These are phyloP conservation scores for Albifimbria verrucaria DNA, from an alignment of 2,329 filamentous ascomycete species.

Conservation along the genomic window DNA sequence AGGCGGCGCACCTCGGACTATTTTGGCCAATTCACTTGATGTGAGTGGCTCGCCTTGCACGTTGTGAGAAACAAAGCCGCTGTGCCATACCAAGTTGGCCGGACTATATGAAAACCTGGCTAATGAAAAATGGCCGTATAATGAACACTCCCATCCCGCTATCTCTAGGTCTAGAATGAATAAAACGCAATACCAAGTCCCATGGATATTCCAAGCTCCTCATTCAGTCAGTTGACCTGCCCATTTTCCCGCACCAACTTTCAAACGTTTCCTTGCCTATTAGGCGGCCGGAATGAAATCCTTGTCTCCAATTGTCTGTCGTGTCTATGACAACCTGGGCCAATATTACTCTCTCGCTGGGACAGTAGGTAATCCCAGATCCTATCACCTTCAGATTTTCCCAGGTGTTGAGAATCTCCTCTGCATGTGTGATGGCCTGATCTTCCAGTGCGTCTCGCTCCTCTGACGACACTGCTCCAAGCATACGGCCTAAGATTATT, in stretches of 20 bases:
- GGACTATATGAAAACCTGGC: too few species aligned
- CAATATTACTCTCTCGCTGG: not conserved
- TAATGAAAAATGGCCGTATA: too few species aligned
- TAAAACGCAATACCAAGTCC: too few species aligned
- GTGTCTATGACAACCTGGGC: not conserved
- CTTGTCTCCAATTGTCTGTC: not conserved
- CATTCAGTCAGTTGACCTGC: not conserved
- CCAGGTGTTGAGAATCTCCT: not conserved
- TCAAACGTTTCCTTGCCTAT: not conserved
- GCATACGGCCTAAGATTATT: not conserved
- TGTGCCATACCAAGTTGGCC: too few species aligned
- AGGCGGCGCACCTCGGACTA: too few species aligned
- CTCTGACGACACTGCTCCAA: not conserved
- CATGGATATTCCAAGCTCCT: too few species aligned
- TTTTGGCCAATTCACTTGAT: too few species aligned
- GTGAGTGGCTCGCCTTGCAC: too few species aligned
- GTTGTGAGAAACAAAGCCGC: too few species aligned
- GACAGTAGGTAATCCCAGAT: not conserved
- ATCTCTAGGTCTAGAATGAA: too few species aligned
- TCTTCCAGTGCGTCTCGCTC: not conserved
- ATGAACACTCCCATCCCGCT: too few species aligned
- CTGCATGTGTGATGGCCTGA: not conserved
- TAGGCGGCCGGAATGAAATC: not conserved
- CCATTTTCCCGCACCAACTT: not conserved
- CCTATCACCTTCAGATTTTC: not conserved